Conservation (phyloP, 345 rosid species). For the Citrus glauca region DNA sequence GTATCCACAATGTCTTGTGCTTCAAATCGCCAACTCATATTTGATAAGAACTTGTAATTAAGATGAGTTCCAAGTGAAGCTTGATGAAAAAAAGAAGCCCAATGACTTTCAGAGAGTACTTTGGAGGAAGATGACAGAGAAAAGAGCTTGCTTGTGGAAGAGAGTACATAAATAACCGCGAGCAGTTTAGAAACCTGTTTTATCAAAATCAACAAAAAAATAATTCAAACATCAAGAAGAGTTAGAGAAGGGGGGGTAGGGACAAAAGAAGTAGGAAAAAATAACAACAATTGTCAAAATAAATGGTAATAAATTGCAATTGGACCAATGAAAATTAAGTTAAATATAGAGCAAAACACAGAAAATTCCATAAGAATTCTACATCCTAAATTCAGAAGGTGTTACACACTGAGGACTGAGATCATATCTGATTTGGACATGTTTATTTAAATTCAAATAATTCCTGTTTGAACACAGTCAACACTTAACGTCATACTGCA, state of each 20-base stretch:
- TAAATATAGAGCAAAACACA: neutral
- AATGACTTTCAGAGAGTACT: slow-evolving; percentile 64
- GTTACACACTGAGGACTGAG: neutral
- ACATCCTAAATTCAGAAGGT: neutral
- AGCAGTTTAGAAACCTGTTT: slow-evolving; percentile 81
- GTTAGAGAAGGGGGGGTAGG: neutral
- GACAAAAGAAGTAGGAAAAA: neutral
- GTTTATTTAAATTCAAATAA: neutral
- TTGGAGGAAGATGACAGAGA: slow-evolving; percentile 42
- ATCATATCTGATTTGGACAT: neutral
- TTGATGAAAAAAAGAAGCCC: slow-evolving; percentile 97
- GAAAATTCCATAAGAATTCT: neutral
- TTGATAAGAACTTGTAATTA: slow-evolving; percentile 56
- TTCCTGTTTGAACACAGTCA: neutral
- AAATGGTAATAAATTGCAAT: neutral
- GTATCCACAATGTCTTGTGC: slow-evolving; percentile 19
- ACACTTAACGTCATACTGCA: neutral
- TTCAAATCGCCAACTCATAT: slow-evolving; percentile 34
- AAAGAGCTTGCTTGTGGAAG: slow-evolving; percentile 46
- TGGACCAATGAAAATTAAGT: neutral
- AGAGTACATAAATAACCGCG: slow-evolving; percentile 51
- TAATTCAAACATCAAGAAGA: slow-evolving; percentile 9
- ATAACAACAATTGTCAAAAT: neutral
- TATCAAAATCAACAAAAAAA: slow-evolving; percentile 11
- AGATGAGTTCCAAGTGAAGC: slow-evolving; percentile 82